phyloP scores from a whole-genome alignment of 805 yeast species.

The Cyberlindnera meyerae region DNA sequence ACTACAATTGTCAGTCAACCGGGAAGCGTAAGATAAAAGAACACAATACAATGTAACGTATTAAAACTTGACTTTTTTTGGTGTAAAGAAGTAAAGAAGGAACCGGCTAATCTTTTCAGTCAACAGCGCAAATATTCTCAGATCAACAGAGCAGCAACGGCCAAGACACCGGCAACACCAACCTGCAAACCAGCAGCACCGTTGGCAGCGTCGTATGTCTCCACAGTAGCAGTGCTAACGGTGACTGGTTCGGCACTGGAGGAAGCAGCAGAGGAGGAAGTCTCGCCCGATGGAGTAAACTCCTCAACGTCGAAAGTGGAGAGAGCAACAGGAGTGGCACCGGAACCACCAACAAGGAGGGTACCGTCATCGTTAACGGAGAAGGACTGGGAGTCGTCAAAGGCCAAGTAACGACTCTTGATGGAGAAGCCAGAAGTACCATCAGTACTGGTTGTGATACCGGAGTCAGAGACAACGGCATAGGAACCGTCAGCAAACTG shows the following conservation, averaged over 20 bases:
- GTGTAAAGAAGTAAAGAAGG: too few species aligned
- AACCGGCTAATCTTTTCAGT: too few species aligned
- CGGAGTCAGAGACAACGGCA: slow-evolving; percentile 24
- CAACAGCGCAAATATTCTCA: too few species aligned
- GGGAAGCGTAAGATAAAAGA: too few species aligned
- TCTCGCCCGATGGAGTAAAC: slow-evolving; percentile 21
- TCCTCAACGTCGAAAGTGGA: slow-evolving; percentile 23
- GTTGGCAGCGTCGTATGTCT: slow-evolving; percentile 22
- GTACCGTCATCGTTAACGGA: slow-evolving; percentile 29
- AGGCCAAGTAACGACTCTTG: slow-evolving; percentile 31
- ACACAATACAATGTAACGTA: too few species aligned
- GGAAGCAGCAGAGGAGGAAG: slow-evolving; percentile 6
- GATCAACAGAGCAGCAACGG: slow-evolving; percentile 28
- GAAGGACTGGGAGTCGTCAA: slow-evolving; percentile 31
- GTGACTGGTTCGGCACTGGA: too few species aligned
- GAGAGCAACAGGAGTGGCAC: slow-evolving; percentile 13
- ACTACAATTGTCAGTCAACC: too few species aligned
- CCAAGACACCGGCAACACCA: slow-evolving; percentile 19
- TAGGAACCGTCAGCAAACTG: slow-evolving; percentile 26
- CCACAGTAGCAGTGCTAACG: slow-evolving; percentile 13
- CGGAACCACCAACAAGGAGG: slow-evolving; percentile 6
- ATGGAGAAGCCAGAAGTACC: slow-evolving; percentile 38
- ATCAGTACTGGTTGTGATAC: slow-evolving; percentile 23
- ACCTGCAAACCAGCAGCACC: slow-evolving; percentile 8
- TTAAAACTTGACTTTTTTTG: too few species aligned